These are phyloP conservation scores for Digitaria exilis DNA, from an alignment of 202 grass and related monocot genomes.

Conservation along the genomic window DNA sequence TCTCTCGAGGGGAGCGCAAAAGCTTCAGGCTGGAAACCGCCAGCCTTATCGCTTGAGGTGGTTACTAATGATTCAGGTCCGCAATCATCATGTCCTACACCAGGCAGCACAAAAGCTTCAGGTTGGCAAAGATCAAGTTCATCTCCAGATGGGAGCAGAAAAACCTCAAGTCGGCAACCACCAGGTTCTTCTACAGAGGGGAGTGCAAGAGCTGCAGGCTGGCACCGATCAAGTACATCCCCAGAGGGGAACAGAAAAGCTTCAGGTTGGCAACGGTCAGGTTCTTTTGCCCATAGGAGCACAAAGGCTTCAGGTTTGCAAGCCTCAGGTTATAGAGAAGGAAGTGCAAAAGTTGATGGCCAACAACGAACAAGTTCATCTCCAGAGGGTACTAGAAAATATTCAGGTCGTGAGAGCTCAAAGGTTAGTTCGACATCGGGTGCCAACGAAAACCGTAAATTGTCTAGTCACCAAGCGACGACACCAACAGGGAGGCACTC, in stretches of 20 bases:
- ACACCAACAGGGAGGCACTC: constrained; percentile 37
- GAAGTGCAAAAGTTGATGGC: constrained; percentile 24
- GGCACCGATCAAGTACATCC: constrained; percentile 27
- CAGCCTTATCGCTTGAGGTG: constrained; percentile 15
- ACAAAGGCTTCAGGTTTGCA: constrained; percentile 38
- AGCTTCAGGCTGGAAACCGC: constrained; percentile 32
- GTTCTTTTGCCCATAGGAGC: constrained; percentile 10
- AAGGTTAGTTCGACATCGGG: constrained; percentile 36
- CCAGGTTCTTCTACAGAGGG: constrained; percentile 1
- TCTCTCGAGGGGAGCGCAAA: constrained; percentile 30
- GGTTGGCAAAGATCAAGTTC: constrained; percentile 28
- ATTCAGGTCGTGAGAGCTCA: constrained; percentile 42
- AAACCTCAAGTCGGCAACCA: constrained; percentile 17
- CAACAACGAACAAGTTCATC: constrained; percentile 33
- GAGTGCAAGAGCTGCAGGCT: constrained; percentile 11
- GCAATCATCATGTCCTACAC: neutral
- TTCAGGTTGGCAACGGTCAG: constrained; percentile 26
- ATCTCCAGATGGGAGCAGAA: constrained; percentile 19
- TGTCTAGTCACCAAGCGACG: constrained; percentile 23
- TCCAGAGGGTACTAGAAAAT: constrained; percentile 26
- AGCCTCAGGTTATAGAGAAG: constrained; percentile 13
- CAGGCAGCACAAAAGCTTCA: constrained; percentile 24
- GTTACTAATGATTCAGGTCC: neutral
- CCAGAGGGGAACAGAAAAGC: constrained; percentile 19
- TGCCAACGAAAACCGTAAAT: constrained; percentile 31